Base-by-base conservation (phyloP, 805 yeast species). In the Candida germanica region DNA sequence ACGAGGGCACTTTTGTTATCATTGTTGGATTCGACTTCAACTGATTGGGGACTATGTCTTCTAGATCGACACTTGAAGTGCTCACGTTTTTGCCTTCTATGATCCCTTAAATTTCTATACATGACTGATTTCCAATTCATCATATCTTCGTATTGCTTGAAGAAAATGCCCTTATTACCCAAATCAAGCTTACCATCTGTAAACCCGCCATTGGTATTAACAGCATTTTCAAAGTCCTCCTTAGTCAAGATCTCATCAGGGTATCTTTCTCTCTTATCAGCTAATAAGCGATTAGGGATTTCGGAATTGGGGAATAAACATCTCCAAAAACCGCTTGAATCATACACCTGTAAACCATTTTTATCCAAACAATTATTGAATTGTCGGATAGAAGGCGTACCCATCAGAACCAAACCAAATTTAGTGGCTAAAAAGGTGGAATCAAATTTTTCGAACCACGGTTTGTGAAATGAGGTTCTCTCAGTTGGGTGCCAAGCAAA, bases 311-410 rank as follows among this genome's bases (percentile, higher is more conserved):
- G 95, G 58, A 89, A 83, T 30, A 91, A 63, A 61, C 98, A 91
- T 53, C 89, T 75, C 97, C 97, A 91, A 57, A 80, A 75, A 0
- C 97, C 98, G 15, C 73, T 69, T 24, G 75, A 61, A 53, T 87
- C 94, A 96, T 97, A 91, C 9, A 79, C 80, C 0, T 87, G 75
- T 5, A 73, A 61, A 3, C 98, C 98, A 6, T 77, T 63, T 23
- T 71, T 61, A 14, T 73, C 74, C 43, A 73, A 48, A 58, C 98
- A 91, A 30, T 74, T 68, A 35, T 73, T 67, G 56, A 80, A 86
- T 42, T 76, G 73, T 33, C 69, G 56, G 2, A 73, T 64, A 0
- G 80, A 64, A 2, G 95, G 94, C 5, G 70, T 66, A 15, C 78
- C 78, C 44, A 65, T 73, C 6, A 80, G 73, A 54, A 71, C 71